Evolutionary conservation across 192 early-diverging fungal genomes (phyloP).

Genomic region (Geranomyces variabilis): DNA sequence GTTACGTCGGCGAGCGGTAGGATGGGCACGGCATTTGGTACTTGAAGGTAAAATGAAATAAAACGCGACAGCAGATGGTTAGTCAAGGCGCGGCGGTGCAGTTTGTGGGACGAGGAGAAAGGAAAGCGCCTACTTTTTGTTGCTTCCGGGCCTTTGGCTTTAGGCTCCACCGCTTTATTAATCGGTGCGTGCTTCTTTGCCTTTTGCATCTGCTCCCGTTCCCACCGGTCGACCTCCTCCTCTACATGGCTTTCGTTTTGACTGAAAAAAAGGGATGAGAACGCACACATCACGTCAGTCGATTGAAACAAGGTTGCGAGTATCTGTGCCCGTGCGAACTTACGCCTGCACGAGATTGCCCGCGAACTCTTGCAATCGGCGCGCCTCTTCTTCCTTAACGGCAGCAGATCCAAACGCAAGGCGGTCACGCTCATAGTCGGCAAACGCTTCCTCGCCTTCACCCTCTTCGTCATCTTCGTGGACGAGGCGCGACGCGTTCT

Average conservation of each 20-base stretch:
- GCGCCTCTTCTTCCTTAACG: slow-evolving; percentile 34
- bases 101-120: neutral
- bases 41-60: neutral
- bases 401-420: slow-evolving; percentile 42
- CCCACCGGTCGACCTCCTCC: slow-evolving; percentile 43
- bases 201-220: slow-evolving; percentile 38
- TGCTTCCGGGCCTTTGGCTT: slow-evolving; percentile 11
- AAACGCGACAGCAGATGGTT: neutral
- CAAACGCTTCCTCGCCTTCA: slow-evolving; percentile 47
- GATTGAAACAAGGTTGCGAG: neutral
- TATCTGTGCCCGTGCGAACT: slow-evolving; percentile 9
- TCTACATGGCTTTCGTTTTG: slow-evolving; percentile 40
- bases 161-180: slow-evolving; percentile 11
- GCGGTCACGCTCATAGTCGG: slow-evolving; percentile 46
- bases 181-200: slow-evolving; percentile 12
- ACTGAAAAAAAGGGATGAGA: neutral
- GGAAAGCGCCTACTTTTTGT: slow-evolving; percentile 7
- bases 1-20: slow-evolving; percentile 20
- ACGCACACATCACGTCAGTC: neutral
- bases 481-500: slow-evolving; percentile 36
- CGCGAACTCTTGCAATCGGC: slow-evolving; percentile 32
- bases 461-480: slow-evolving; percentile 41
- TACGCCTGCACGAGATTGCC: slow-evolving; percentile 32
- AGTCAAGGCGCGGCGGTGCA: neutral
- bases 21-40: slow-evolving; percentile 17